Evolutionary conservation across 306 rosid species (phyloP).

Genomic region (Citrullus mucosospermus): DNA sequence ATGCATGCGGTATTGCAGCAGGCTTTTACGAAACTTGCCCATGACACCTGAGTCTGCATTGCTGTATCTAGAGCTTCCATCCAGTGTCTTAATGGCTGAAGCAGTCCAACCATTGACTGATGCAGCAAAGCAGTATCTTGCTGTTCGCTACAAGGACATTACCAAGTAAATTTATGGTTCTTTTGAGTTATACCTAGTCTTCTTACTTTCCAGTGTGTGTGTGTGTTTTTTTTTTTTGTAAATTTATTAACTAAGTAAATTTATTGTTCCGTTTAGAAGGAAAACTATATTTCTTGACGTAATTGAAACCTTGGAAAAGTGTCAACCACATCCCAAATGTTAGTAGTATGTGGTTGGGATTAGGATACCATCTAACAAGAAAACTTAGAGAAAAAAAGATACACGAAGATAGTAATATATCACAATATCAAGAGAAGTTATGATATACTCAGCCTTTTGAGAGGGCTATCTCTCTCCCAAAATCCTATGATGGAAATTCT

Average conservation of each 20-base stretch:
- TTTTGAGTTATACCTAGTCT: not conserved
- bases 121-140: slow-evolving; percentile 90
- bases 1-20: slow-evolving; percentile 89
- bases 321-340: not conserved
- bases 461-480: too few species aligned
- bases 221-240: too few species aligned
- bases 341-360: not conserved
- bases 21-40: slow-evolving; percentile 46
- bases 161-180: slow-evolving; percentile 46
- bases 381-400: too few species aligned
- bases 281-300: not conserved
- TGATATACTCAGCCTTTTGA: too few species aligned
- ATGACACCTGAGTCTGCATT: slow-evolving; percentile 97
- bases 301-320: not conserved
- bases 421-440: too few species aligned
- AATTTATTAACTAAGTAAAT: too few species aligned
- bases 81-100: slow-evolving; percentile 88
- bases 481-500: too few species aligned
- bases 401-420: too few species aligned
- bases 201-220: not conserved
- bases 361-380: too few species aligned
- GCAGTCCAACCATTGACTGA: slow-evolving; percentile 92
- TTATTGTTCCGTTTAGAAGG: not conserved
- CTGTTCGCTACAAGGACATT: slow-evolving; percentile 75
- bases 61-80: slow-evolving; percentile 89